Percentiles rank a stretch among this genome's conserved stretches.
Evolutionary conservation across 768 basidiomycete species (phyloP).

Genomic region (Coprinopsis strossmayeri): DNA sequence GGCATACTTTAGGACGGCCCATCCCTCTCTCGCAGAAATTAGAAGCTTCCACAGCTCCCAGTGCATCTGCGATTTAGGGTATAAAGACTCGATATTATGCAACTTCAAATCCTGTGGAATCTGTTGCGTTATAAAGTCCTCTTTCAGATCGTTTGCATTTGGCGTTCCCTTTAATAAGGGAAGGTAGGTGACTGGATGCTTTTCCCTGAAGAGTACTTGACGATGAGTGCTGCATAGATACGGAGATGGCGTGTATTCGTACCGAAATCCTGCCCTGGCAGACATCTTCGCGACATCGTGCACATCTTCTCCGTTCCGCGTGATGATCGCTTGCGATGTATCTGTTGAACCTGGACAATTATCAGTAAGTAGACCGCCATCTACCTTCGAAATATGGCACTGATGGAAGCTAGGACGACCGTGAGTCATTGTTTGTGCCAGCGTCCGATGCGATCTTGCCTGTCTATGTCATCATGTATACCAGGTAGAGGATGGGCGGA

Average conservation of each 20-base stretch:
- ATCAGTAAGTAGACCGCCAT: conserved; percentile 22
- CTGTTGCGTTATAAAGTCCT: conserved; percentile 51
- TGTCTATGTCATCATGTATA: conserved; percentile 54
- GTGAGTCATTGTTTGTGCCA: conserved; percentile 48
- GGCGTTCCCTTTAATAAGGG: conserved; percentile 46
- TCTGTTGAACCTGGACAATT: conserved; percentile 31
- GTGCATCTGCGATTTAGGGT: conserved; percentile 64
- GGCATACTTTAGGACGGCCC: conserved; percentile 18
- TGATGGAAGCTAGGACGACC: conserved; percentile 31
- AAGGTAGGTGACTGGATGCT: conserved; percentile 31
- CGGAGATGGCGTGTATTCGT: conserved; percentile 60
- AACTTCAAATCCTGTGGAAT: conserved; percentile 60
- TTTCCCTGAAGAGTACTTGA: neutral
- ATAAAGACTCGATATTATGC: conserved; percentile 44
- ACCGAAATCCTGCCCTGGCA: conserved; percentile 50
- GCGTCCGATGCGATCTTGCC: conserved; percentile 51
- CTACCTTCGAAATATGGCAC: conserved; percentile 14
- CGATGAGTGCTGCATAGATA: conserved; percentile 29
- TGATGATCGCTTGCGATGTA: conserved; percentile 56
- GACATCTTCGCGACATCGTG: conserved; percentile 62
- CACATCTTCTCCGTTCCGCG: conserved; percentile 58
- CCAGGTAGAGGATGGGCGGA: conserved; percentile 20
- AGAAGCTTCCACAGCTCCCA: conserved; percentile 59
- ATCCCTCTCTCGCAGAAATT: conserved; percentile 36
- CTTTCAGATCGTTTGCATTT: conserved; percentile 53